Base-by-base conservation (phyloP, 2,329 filamentous ascomycete genomes). In the Rutstroemia sp. region DNA sequence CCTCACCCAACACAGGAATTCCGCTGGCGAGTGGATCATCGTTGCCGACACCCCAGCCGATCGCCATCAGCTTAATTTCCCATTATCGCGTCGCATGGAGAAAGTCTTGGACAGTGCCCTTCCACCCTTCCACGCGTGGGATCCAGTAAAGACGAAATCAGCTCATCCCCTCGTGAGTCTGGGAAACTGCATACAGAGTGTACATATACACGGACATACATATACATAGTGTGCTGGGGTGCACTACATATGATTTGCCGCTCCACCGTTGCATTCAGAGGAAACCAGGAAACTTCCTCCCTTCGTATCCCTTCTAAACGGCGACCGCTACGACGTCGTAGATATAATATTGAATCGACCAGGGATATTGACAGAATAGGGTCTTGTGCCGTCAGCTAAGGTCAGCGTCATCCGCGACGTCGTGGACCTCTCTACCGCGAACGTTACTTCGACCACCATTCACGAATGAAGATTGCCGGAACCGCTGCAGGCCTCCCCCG, bases 401-500 rank as follows among this genome's bases (percentile, higher is more conserved):
- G 42, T 48, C 42, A 54, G 52, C 21, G 41, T 9, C 37, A n/a
- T 39, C 44, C 52, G 18, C 48, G 37, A 49, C 44, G 18, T 49
- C 44, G 34, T 54, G 44, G 45, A 42, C 30, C n/a, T 23, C 45
- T 34, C 23, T 39, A 49, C 42, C 51, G 41, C 27, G 42, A 53
- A 41, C 30, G 51, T 53, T 53, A 23, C 41, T 39, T 54, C 19
- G 52, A 42, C 18, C 34, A 49, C 10, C 39, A 34, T n/a, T 54
- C 12, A 49, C 34, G 45, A 54, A 49, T 41, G 34, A 54, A 54
- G 52, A 19, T 14, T 27, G 9, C 52, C 52, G 52, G 52, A 49
- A 54, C n/a, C 34, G 9, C 52, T 54, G 52, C 52, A 54, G 44
- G 39, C 52, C 27, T 54, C 8, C 52, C 52, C 52, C 52, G 52